These are phyloP conservation scores for Poteriospumella lacustris DNA, from an alignment of 108 stramenopile species.

Conservation along the genomic window DNA sequence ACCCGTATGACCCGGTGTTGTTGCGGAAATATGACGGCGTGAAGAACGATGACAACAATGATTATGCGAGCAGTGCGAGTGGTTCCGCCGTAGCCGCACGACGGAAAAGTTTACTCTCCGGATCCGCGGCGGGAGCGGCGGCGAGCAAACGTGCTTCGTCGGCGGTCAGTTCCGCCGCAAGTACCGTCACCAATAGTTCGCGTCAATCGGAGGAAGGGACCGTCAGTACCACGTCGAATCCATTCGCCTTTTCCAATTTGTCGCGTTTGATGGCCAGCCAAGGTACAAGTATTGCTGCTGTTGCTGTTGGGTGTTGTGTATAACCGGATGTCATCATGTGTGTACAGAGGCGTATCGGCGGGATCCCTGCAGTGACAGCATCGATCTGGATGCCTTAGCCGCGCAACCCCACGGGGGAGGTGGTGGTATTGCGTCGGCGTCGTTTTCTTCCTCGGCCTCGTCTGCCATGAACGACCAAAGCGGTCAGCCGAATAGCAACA, in stretches of 20 bases:
- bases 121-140: background rate
- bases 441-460: background rate
- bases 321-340: background rate
- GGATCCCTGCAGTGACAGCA: background rate
- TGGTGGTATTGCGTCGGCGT: too few species aligned
- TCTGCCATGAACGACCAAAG: background rate
- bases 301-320: background rate
- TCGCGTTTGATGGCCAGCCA: background rate
- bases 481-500: background rate
- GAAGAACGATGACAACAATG: background rate
- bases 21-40: background rate
- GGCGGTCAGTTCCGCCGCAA: background rate
- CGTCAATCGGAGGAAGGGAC: too few species aligned
- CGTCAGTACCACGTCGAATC: background rate
- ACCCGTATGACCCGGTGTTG: constrained; percentile 14
- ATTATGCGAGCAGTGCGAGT: too few species aligned
- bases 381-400: constrained; percentile 4
- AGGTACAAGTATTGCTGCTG: background rate
- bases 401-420: too few species aligned
- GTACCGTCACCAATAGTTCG: background rate
- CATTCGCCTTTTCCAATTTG: constrained; percentile 3
- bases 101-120: too few species aligned
- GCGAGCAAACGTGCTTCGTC: background rate
- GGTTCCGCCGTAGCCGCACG: too few species aligned
- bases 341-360: background rate